Evolutionary conservation across 2,329 filamentous ascomycete species (phyloP).

Genomic region (Colletotrichum cereale): DNA sequence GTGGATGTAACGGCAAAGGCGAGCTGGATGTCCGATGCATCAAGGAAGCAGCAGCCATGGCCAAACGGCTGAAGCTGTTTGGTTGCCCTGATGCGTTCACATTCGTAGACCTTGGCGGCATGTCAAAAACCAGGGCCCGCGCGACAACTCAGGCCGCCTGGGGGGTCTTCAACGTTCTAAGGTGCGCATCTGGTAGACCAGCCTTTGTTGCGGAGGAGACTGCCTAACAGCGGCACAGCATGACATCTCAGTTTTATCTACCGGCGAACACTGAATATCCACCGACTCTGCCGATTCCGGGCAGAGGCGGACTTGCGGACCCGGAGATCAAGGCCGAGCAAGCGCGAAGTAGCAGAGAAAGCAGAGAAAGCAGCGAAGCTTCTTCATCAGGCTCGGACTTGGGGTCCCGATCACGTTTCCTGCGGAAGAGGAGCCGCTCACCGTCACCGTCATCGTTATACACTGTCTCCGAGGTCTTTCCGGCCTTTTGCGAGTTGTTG

Average conservation of each 20-base stretch:
- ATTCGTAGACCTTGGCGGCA: slow-evolving; percentile 4
- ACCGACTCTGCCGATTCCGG: slow-evolving; percentile 31
- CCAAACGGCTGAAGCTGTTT: slow-evolving; percentile 32
- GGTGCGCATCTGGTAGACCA: slow-evolving; percentile 46
- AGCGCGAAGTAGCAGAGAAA: not conserved
- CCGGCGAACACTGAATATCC: slow-evolving; percentile 36
- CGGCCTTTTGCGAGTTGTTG: slow-evolving; percentile 53
- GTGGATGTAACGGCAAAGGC: slow-evolving; percentile 35
- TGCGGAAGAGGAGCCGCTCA: slow-evolving; percentile 8
- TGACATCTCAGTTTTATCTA: slow-evolving; percentile 28
- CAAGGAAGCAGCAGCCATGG: slow-evolving; percentile 33
- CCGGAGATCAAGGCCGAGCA: not conserved
- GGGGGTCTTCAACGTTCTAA: slow-evolving; percentile 54
- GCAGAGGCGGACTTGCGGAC: not conserved
- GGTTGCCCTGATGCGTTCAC: slow-evolving; percentile 32
- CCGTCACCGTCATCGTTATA: not conserved
- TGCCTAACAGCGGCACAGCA: slow-evolving; percentile 18
- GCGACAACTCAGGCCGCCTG: slow-evolving; percentile 43
- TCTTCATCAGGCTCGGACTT: not conserved
- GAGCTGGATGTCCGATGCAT: slow-evolving; percentile 33
- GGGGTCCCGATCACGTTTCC: not conserved
- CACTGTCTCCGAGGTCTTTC: slow-evolving; percentile 47
- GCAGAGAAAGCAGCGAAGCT: not conserved
- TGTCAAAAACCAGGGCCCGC: slow-evolving; percentile 21
- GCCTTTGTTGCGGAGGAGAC: not conserved